phyloP scores from a whole-genome alignment of 495 filamentous ascomycete genomes.

The Talaromyces trachyspermus region DNA sequence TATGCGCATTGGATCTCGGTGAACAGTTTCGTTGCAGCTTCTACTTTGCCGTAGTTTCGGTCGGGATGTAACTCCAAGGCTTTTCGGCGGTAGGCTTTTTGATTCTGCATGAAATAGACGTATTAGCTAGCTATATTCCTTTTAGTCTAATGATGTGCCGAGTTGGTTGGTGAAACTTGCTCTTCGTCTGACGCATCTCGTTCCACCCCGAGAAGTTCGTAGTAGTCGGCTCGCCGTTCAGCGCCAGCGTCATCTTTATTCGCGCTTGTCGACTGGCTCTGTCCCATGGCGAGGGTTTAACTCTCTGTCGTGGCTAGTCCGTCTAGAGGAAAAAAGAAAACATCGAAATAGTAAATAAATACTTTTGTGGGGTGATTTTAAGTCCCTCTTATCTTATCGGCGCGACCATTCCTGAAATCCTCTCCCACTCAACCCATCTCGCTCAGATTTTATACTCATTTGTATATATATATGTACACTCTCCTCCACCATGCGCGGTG shows the following conservation, averaged over 20 bases:
- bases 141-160: neutral
- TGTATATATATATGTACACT: neutral
- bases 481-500: slow-evolving; percentile 1
- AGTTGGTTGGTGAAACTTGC: slow-evolving; percentile 47
- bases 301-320: too few relatives aligned
- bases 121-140: neutral
- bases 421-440: too few relatives aligned
- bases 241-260: slow-evolving; percentile 21
- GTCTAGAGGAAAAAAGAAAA: too few relatives aligned
- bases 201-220: slow-evolving; percentile 74
- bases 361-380: slow-evolving; percentile 10
- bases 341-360: too few relatives aligned
- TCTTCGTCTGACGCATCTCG: slow-evolving; percentile 72
- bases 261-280: slow-evolving; percentile 60
- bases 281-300: slow-evolving; percentile 57
- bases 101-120: slow-evolving; percentile 47
- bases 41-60: slow-evolving; percentile 81
- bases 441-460: too few relatives aligned
- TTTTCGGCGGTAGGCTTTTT: slow-evolving; percentile 88
- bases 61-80: slow-evolving; percentile 93
- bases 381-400: slow-evolving; percentile 17
- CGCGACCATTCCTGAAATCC: too few relatives aligned
- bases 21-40: slow-evolving; percentile 75
- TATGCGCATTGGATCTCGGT: slow-evolving; percentile 90
- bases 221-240: slow-evolving; percentile 73